These are phyloP conservation scores for Ormosia semicastrata DNA, from an alignment of 306 rosid species.

Conservation along the genomic window DNA sequence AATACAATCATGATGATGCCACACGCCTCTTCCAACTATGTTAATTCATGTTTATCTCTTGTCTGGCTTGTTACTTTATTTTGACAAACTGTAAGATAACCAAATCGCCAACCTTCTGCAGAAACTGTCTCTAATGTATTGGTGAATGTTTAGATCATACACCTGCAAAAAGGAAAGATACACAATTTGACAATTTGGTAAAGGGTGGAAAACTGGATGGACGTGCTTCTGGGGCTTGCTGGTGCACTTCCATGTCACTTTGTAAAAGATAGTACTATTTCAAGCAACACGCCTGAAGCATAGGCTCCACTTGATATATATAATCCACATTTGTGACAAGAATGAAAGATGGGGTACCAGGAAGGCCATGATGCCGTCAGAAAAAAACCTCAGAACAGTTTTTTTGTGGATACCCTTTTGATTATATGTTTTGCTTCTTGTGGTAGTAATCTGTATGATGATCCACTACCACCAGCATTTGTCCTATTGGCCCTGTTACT, in stretches of 20 bases:
- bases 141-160: constrained; percentile 5
- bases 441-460: constrained; percentile 48
- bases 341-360: constrained; percentile 21
- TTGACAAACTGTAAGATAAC: background rate
- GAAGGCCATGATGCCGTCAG: constrained; percentile 16
- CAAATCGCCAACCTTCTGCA: constrained; percentile 28
- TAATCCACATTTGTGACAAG: constrained; percentile 40
- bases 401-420: constrained; percentile 35
- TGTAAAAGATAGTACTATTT: constrained; percentile 12
- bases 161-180: background rate
- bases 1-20: constrained; percentile 20
- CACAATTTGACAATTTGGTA: constrained; percentile 23
- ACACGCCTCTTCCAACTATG: constrained; percentile 32
- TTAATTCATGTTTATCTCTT: constrained; percentile 27
- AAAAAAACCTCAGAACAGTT: constrained; percentile 32
- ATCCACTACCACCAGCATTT: constrained; percentile 85
- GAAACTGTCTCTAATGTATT: background rate
- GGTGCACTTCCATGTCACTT: constrained; percentile 26
- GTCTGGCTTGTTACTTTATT: constrained; percentile 25
- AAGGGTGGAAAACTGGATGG: background rate
- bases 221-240: background rate
- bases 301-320: constrained; percentile 33
- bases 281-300: constrained; percentile 32
- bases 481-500: constrained; percentile 47
- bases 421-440: constrained; percentile 40